A percentile compares a stretch with the other conserved stretches of the same genome.
These are phyloP conservation scores for Starmerella potacharoeniae DNA, from an alignment of 805 yeast genomes.

Conservation along the genomic window DNA sequence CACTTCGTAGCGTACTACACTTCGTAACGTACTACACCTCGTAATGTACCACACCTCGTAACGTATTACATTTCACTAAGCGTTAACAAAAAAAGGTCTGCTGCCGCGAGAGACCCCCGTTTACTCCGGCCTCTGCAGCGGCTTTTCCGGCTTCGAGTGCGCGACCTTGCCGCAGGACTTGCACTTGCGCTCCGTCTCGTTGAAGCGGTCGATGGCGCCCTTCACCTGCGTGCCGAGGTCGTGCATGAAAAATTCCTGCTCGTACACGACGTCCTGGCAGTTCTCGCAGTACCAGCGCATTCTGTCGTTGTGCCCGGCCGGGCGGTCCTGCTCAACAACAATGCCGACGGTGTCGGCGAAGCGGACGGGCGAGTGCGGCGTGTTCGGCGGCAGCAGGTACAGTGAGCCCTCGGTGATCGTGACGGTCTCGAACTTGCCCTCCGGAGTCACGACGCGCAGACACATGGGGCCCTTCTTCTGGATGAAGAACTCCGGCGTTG, in stretches of 20 bases:
- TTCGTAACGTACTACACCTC: neutral
- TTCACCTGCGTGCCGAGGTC: slow-evolving; percentile 89
- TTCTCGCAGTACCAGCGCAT: slow-evolving; percentile 78
- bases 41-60: neutral
- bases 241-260: slow-evolving; percentile 56
- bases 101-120: neutral
- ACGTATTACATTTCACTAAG: neutral
- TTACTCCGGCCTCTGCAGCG: slow-evolving; percentile 17
- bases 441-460: slow-evolving; percentile 61
- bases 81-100: neutral
- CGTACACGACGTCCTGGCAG: slow-evolving; percentile 56
- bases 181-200: slow-evolving; percentile 58
- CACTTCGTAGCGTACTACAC: neutral
- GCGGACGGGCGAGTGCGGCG: slow-evolving; percentile 84
- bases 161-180: slow-evolving; percentile 50
- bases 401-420: slow-evolving; percentile 75
- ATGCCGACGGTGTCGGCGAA: slow-evolving; percentile 77
- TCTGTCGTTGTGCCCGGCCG: slow-evolving; percentile 54
- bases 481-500: slow-evolving; percentile 88
- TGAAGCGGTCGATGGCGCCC: slow-evolving; percentile 61
- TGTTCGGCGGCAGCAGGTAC: slow-evolving; percentile 72
- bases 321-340: slow-evolving; percentile 88
- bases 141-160: slow-evolving; percentile 18
- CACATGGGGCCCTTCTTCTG: slow-evolving; percentile 82
- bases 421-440: slow-evolving; percentile 58